These are phyloP conservation scores for Saturnispora diversa DNA, from an alignment of 805 yeast genomes.

Conservation along the genomic window DNA sequence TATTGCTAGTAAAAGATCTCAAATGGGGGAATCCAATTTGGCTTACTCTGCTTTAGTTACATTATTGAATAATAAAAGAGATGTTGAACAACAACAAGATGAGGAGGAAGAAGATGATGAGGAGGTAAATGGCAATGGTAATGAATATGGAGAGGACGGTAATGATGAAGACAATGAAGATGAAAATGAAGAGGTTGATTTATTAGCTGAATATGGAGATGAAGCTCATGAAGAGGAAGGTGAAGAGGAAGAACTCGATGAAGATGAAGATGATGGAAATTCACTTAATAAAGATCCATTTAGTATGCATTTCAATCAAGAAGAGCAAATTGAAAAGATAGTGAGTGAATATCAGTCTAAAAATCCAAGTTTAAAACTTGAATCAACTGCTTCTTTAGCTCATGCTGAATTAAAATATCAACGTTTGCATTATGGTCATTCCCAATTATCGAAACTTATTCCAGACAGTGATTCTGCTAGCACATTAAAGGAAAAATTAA, in stretches of 20 bases:
- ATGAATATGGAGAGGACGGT: conserved; percentile 17
- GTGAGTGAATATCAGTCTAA: conserved; percentile 27
- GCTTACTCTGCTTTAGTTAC: conserved; percentile 27
- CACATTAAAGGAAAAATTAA: conserved; percentile 15
- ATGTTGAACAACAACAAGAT: conserved; percentile 11
- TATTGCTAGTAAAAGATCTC: conserved; percentile 14
- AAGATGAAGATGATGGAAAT: too few relatives aligned
- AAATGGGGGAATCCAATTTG: conserved; percentile 20
- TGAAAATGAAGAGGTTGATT: conserved; percentile 17
- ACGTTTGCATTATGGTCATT: conserved; percentile 28
- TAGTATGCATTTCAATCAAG: conserved; percentile 60
- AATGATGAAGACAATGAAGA: conserved; percentile 12
- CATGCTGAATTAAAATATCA: conserved; percentile 24
- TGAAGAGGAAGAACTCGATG: conserved; percentile 22
- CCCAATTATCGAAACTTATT: too few relatives aligned
- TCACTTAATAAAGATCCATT: too few relatives aligned
- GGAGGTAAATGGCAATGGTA: too few relatives aligned
- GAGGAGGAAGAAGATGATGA: conserved; percentile 22
- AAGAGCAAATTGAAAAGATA: conserved; percentile 32
- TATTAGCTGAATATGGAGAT: conserved; percentile 21
- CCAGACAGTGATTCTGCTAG: conserved; percentile 7
- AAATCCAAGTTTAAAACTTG: conserved; percentile 19
- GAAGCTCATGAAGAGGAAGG: conserved; percentile 34
- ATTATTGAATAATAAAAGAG: conserved; percentile 21
- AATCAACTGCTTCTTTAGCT: too few relatives aligned